phyloP scores from a whole-genome alignment of 139 green algal species.

The Auxenochlorella protothecoides region DNA sequence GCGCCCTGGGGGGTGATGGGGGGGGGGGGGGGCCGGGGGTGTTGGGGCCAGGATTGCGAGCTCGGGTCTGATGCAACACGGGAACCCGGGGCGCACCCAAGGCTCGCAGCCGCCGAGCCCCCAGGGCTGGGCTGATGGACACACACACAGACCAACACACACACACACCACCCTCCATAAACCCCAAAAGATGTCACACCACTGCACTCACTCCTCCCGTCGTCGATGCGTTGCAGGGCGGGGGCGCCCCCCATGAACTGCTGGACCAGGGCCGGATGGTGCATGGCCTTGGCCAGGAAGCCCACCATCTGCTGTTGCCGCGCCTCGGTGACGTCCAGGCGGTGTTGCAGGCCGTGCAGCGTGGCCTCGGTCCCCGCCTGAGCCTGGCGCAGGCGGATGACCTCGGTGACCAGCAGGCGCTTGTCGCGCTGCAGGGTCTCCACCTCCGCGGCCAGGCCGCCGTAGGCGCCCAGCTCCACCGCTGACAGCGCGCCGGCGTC shows the following conservation, averaged over 20 bases:
- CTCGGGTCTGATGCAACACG: no score
- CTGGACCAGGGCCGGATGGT: slow-evolving; percentile 69
- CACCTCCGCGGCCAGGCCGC: slow-evolving; percentile 55
- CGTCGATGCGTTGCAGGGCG: slow-evolving; percentile 28
- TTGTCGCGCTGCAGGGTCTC: slow-evolving; percentile 79
- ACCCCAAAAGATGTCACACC: neutral
- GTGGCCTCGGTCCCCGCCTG: slow-evolving; percentile 49
- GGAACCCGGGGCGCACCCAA: no score
- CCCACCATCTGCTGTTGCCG: slow-evolving; percentile 73
- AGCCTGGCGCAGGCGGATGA: slow-evolving; percentile 69
- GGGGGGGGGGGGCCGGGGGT: slow-evolving; percentile 2
- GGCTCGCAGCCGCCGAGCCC: no score
- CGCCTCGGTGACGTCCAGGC: slow-evolving; percentile 56
- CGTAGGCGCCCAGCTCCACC: slow-evolving; percentile 67
- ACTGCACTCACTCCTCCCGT: slow-evolving; percentile 13
- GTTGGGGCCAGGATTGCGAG: no score
- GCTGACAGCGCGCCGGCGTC: neutral
- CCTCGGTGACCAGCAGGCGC: slow-evolving; percentile 76
- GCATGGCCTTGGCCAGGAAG: slow-evolving; percentile 65
- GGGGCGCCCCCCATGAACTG: slow-evolving; percentile 33
- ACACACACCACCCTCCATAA: neutral
- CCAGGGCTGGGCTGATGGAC: no score
- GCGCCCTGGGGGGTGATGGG: slow-evolving; percentile 12
- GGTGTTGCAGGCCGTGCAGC: slow-evolving; percentile 44
- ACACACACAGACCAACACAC: neutral